These are phyloP conservation scores for Drechmeria coniospora DNA, from an alignment of 2,329 filamentous ascomycete species.

Conservation along the genomic window DNA sequence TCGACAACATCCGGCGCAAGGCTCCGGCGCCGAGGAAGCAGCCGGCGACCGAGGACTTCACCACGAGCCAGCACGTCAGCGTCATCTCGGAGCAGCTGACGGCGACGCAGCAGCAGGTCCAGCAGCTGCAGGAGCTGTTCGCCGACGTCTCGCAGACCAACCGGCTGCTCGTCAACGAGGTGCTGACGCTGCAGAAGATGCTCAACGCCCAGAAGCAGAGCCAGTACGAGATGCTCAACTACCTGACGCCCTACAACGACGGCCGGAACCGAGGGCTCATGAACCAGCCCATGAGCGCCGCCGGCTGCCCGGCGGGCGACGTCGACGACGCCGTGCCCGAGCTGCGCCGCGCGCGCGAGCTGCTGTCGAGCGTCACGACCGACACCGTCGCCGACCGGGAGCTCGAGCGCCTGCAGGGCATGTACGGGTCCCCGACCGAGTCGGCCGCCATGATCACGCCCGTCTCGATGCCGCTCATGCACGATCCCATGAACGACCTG, in stretches of 20 bases:
- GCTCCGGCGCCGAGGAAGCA: slow-evolving; percentile 78
- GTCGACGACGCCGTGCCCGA: slow-evolving; percentile 35
- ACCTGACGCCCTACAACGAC: slow-evolving; percentile 33
- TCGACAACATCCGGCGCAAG: slow-evolving; percentile 93
- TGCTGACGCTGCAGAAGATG: slow-evolving; percentile 44
- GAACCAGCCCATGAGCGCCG: slow-evolving; percentile 16
- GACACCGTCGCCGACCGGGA: slow-evolving; percentile 38
- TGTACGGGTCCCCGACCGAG: slow-evolving; percentile 38
- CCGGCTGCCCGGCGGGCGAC: slow-evolving; percentile 25
- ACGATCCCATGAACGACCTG: slow-evolving; percentile 40
- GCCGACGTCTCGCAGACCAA: slow-evolving; percentile 57
- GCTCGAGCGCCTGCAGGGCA: slow-evolving; percentile 37
- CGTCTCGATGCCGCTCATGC: slow-evolving; percentile 29
- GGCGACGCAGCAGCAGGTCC: slow-evolving; percentile 84
- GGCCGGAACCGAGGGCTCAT: slow-evolving; percentile 22
- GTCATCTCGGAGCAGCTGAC: slow-evolving; percentile 77
- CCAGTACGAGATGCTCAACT: slow-evolving; percentile 40
- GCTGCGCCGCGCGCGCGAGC: slow-evolving; percentile 39
- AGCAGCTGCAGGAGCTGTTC: slow-evolving; percentile 72
- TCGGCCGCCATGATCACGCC: slow-evolving; percentile 29
- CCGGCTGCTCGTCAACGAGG: slow-evolving; percentile 45
- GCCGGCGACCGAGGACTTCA: slow-evolving; percentile 51
- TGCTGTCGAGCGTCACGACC: slow-evolving; percentile 35
- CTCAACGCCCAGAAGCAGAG: slow-evolving; percentile 42
- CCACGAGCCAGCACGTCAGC: slow-evolving; percentile 75